Conservation (phyloP, 208 protist genomes). For the Trypanosoma brucei region DNA sequence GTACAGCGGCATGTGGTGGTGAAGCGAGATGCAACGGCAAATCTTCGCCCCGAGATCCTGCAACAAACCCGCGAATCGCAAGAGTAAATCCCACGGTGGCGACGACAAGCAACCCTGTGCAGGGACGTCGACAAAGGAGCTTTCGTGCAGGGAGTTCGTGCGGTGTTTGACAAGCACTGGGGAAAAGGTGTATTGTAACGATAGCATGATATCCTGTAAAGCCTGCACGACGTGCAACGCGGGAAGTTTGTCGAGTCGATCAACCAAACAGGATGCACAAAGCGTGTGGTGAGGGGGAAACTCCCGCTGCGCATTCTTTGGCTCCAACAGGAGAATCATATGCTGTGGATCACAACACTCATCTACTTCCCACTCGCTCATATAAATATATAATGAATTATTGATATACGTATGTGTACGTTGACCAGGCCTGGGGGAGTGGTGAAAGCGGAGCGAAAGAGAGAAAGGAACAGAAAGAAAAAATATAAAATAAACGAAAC, state of each 20-base stretch:
- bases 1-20: slow-evolving; percentile 16
- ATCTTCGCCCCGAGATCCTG: slow-evolving; percentile 9
- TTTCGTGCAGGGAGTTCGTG: neutral
- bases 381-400: neutral
- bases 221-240: slow-evolving; percentile 3
- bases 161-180: slow-evolving; percentile 1
- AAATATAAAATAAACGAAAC: neutral
- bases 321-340: slow-evolving; percentile 12
- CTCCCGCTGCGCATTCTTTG: neutral
- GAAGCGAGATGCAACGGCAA: slow-evolving; percentile 6
- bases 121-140: neutral
- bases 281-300: slow-evolving; percentile 11
- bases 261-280: slow-evolving; percentile 19
- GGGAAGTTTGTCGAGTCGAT: slow-evolving; percentile 14
- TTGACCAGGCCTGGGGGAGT: neutral
- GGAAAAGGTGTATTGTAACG: slow-evolving; percentile 21
- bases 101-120: neutral
- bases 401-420: neutral
- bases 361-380: neutral
- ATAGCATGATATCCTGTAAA: slow-evolving; percentile 15
- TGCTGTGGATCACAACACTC: slow-evolving; percentile 23
- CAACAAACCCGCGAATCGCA: slow-evolving; percentile 9
- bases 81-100: slow-evolving; percentile 5
- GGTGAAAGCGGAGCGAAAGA: neutral
- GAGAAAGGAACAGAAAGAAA: neutral